Evolutionary conservation across 192 early-diverging fungal species (phyloP).

Genomic region (Lobosporangium transversale): DNA sequence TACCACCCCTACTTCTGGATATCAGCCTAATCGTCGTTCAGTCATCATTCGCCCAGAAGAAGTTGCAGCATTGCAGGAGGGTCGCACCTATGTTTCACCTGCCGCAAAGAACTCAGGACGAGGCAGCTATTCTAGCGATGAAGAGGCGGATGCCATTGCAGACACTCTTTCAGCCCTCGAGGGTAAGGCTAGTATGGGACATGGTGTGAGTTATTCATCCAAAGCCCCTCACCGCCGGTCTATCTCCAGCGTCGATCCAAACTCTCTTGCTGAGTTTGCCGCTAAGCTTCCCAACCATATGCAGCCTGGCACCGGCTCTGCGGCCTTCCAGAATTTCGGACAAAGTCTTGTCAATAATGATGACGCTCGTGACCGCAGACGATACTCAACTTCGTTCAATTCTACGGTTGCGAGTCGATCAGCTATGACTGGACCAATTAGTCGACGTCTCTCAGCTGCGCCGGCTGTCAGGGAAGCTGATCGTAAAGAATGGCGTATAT

Average conservation of each 20-base stretch:
- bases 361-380: constrained; percentile 37
- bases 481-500: constrained; percentile 49
- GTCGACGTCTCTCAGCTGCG: constrained; percentile 25
- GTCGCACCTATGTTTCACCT: constrained; percentile 31
- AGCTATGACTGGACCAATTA: constrained; percentile 14
- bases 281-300: constrained; percentile 39
- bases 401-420: constrained; percentile 7
- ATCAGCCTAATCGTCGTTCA: constrained; percentile 40
- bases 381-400: constrained; percentile 47
- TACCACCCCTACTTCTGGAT: constrained; percentile 1
- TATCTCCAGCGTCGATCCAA: constrained; percentile 25
- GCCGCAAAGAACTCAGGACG: constrained; percentile 7
- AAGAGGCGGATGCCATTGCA: constrained; percentile 39
- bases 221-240: constrained; percentile 23
- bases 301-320: constrained; percentile 20
- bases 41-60: constrained; percentile 50
- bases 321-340: constrained; percentile 37
- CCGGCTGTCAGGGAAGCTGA: constrained; percentile 26
- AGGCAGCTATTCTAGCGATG: constrained; percentile 23
- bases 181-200: constrained; percentile 28
- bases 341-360: constrained; percentile 38
- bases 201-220: constrained; percentile 32
- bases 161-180: constrained; percentile 49
- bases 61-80: constrained; percentile 40
- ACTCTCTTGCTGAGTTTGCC: constrained; percentile 42